Base-by-base conservation (phyloP, 345 rosid genomes). In the Salix arbutifolia region DNA sequence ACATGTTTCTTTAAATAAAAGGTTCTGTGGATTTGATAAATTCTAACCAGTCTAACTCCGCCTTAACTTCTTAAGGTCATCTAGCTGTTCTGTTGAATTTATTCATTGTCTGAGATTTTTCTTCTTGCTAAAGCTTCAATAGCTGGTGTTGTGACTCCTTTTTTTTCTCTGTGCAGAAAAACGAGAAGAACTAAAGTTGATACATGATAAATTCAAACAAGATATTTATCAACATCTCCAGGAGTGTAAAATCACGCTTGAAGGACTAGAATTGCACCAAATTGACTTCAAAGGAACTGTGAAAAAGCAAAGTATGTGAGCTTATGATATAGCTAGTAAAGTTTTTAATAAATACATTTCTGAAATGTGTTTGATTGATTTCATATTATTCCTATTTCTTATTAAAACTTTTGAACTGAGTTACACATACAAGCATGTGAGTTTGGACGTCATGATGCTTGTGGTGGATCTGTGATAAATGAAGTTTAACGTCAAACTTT, bases 241-340 rank as follows among this genome's bases (percentile, higher is more conserved):
- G 84, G 87, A 86, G 48, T 92, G 88, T 81, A 79, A 76, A 80
- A 85, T 76, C 74, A 87, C 79, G 4, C 74, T 92, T 67, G 91
- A 88, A 78, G 94, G 78, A 81, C 88, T 94, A 60, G 95, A 88
- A 72, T 81, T 78, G 80, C 71, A 90, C 83, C 89, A 94, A 69
- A 81, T 56, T 77, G 97, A 94, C 65, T 56, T 94, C 74, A 89
- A 87, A 74, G 93, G 88, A 85, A 76, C 82, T 42, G 67, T 87
- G 81, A 93, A 94, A 80, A 91, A 87, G 84, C 97, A 91, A 89
- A 91, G 99, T 95, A 91, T 38, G 90, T n/a, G 30, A 70, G 30
- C 66, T 72, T 75, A 73, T 67, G 26, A 44, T 75, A 52, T 31
- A 68, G 70, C 48, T 53, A 33, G 69, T 30, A 8, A 37, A 69